Percentiles rank a stretch among this genome's conserved stretches.
phyloP scores from a whole-genome alignment of 2,329 filamentous ascomycete species.

The Blumeria graminis region DNA sequence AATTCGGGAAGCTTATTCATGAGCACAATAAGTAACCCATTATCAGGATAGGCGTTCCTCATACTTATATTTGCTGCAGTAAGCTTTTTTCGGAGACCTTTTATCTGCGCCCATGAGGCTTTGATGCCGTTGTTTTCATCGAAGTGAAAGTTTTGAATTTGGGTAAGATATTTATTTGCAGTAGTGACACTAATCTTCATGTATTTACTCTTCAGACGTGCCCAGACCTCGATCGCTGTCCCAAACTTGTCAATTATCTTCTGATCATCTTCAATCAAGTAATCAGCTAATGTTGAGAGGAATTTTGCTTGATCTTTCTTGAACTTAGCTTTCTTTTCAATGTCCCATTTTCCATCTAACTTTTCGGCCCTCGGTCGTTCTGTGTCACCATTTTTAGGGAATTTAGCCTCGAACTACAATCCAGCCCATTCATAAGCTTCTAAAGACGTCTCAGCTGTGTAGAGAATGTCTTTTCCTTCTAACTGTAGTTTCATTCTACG shows the following conservation, averaged over 20 bases:
- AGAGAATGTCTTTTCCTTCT: too few species aligned
- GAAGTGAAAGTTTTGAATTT: background rate
- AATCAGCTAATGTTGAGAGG: background rate
- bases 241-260: background rate
- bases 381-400: background rate
- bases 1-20: background rate
- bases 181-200: background rate
- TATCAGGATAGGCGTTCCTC: background rate
- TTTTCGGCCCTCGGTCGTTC: background rate
- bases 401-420: too few species aligned
- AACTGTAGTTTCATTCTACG: too few species aligned
- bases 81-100: background rate
- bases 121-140: background rate
- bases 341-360: background rate
- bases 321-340: background rate
- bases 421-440: too few species aligned
- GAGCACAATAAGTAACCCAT: background rate
- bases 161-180: background rate
- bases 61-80: background rate
- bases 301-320: background rate
- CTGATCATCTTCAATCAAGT: background rate
- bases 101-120: background rate
- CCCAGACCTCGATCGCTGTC: background rate
- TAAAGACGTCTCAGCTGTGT: too few species aligned
- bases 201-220: background rate